Evolutionary conservation across 495 filamentous ascomycete species (phyloP).

Genomic region (Trichoderma erinaceum): DNA sequence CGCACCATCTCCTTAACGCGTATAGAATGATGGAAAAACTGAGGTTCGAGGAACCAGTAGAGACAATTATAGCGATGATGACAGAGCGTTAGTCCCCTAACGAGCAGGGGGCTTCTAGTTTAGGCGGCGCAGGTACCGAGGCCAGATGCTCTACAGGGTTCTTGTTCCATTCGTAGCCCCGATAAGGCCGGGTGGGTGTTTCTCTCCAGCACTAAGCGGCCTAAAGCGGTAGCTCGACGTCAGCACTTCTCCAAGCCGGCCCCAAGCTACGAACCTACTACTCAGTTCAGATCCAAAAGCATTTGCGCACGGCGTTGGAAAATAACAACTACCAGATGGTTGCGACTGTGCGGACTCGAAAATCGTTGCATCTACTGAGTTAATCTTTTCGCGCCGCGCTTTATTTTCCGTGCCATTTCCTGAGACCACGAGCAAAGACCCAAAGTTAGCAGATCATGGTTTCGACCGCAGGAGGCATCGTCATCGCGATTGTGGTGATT

Average conservation of each 20-base stretch:
- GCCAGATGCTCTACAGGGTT: neutral
- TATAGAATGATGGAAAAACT: neutral
- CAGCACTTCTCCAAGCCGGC: neutral
- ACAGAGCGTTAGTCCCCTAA: neutral
- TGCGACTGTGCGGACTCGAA: too few relatives aligned
- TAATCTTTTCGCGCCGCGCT: neutral
- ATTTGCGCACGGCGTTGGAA: neutral
- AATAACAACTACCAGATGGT: too few relatives aligned
- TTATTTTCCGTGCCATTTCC: too few relatives aligned
- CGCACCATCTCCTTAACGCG: too few relatives aligned
- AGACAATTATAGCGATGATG: neutral
- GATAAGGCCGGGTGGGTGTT: neutral
- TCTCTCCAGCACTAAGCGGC: neutral
- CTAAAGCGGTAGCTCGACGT: conserved; percentile 6
- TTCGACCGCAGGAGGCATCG: conserved; percentile 38
- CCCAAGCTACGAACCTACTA: conserved; percentile 16
- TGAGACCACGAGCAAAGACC: neutral
- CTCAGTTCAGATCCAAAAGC: neutral
- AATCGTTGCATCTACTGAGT: neutral
- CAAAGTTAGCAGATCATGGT: conserved; percentile 30
- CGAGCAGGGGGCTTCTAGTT: neutral
- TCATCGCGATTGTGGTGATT: conserved; percentile 47
- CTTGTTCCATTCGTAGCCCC: neutral
- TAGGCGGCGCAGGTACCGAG: neutral
- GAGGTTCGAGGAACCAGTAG: neutral